These are phyloP conservation scores for Chrysanthemum makinoi DNA, from an alignment of 129 eudicot species.

Conservation along the genomic window DNA sequence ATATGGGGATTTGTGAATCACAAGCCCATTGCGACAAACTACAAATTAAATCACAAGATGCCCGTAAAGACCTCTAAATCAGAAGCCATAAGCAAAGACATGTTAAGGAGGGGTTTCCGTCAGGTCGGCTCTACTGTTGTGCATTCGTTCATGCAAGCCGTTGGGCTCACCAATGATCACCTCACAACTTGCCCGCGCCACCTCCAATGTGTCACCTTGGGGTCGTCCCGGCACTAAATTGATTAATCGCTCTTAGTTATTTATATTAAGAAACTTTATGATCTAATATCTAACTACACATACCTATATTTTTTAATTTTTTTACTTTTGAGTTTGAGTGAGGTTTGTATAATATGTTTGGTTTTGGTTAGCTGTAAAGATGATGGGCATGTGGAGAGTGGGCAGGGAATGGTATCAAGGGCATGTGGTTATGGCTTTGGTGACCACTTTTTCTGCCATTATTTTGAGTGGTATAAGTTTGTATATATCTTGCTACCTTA, in stretches of 20 bases:
- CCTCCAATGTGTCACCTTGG: not conserved
- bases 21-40: conserved; percentile 55
- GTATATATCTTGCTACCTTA: conserved; percentile 21
- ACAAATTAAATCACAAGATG: conserved; percentile 57
- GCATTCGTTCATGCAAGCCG: conserved; percentile 91
- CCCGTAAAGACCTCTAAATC: conserved; percentile 87
- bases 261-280: conserved; percentile 13
- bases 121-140: conserved; percentile 70
- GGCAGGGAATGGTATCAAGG: conserved; percentile 36
- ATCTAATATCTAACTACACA: conserved; percentile 33
- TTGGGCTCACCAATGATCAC: conserved; percentile 86
- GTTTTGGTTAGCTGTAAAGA: conserved; percentile 36
- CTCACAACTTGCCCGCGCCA: conserved; percentile 58
- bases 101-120: conserved; percentile 76
- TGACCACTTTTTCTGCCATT: conserved; percentile 25
- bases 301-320: not conserved
- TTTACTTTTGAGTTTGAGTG: conserved; percentile 34
- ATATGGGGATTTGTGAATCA: conserved; percentile 78
- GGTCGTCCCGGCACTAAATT: conserved; percentile 2
- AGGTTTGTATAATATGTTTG: conserved; percentile 31
- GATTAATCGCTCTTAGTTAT: conserved; percentile 11
- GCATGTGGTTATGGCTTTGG: conserved; percentile 23
- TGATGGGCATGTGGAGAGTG: conserved; percentile 43
- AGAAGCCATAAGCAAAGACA: conserved; percentile 76
- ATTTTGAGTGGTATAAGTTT: conserved; percentile 25